A percentile compares a stretch with the other conserved stretches of the same genome.
Evolutionary conservation across 2,329 filamentous ascomycete species (phyloP).

Genomic region (Intubia oerlemansii): DNA sequence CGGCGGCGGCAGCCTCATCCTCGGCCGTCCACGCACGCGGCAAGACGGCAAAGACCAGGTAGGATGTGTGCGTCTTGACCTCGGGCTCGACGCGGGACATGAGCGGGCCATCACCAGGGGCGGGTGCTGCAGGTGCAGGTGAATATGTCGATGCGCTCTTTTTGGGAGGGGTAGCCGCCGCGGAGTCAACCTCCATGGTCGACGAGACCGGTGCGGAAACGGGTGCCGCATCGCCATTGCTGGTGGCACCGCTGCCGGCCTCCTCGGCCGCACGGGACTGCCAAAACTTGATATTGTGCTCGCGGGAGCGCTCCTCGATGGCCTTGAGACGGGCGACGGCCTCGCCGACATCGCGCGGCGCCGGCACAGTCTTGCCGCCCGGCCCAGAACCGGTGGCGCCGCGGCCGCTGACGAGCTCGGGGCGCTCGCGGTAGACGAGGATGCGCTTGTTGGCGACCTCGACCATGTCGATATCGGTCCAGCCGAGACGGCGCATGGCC

Average conservation of each 20-base stretch:
- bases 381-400: slow-evolving; percentile 41
- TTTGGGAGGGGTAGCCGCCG: background rate
- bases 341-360: slow-evolving; percentile 56
- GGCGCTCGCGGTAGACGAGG: slow-evolving; percentile 61
- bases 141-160: background rate
- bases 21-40: slow-evolving; percentile 71
- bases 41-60: slow-evolving; percentile 78
- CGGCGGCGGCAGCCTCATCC: slow-evolving; percentile 49
- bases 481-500: slow-evolving; percentile 58
- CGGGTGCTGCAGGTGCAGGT: background rate
- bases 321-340: slow-evolving; percentile 51
- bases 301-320: slow-evolving; percentile 47
- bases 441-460: slow-evolving; percentile 65
- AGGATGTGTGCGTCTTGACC: slow-evolving; percentile 91
- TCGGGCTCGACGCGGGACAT: slow-evolving; percentile 70
- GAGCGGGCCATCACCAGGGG: slow-evolving; percentile 40
- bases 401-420: slow-evolving; percentile 41
- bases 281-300: slow-evolving; percentile 22
- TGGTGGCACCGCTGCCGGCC: slow-evolving; percentile 2
- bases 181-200: slow-evolving; percentile 10
- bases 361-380: slow-evolving; percentile 21
- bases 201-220: too few relatives aligned
- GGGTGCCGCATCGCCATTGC: too few relatives aligned
- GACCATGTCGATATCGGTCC: slow-evolving; percentile 86
- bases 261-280: slow-evolving; percentile 3